Percentiles rank a stretch among this genome's conserved stretches.
Conservation (phyloP, 106 monocot genomes). For the Dioscorea zingiberensis region DNA sequence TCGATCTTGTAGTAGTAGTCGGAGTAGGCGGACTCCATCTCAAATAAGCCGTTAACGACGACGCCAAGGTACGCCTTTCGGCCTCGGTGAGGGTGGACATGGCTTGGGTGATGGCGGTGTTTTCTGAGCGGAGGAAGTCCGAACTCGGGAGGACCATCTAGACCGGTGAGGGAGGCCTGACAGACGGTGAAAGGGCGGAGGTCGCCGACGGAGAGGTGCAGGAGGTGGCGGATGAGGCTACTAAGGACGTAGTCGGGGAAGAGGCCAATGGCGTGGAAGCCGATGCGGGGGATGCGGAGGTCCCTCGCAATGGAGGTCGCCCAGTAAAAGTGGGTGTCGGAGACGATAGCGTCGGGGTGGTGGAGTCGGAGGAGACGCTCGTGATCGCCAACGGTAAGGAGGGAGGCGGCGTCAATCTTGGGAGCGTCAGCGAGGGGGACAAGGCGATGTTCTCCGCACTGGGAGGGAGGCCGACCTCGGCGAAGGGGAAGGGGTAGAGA, state of each 20-base stretch:
- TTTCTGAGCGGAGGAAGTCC: not conserved
- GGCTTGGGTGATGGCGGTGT: not conserved
- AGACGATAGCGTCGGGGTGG: conserved; percentile 19
- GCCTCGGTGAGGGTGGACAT: not conserved
- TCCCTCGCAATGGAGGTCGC: not conserved
- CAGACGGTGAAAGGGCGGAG: conserved; percentile 6
- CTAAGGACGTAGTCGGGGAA: conserved; percentile 7
- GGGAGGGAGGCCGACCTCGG: conserved; percentile 7
- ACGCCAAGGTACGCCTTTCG: not conserved
- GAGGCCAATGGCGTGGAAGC: not conserved
- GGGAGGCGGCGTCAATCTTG: conserved; percentile 4
- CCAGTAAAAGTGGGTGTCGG: conserved; percentile 12
- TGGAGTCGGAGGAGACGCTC: conserved; percentile 14
- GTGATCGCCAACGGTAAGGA: not conserved
- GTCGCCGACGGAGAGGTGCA: not conserved
- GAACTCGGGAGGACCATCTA: not conserved
- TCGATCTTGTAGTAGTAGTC: not conserved
- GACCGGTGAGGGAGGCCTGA: conserved; percentile 1
- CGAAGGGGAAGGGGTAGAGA: conserved; percentile 18
- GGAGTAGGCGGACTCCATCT: conserved; percentile 12
- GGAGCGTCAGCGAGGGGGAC: not conserved
- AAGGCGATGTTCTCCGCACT: conserved; percentile 11
- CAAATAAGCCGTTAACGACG: conserved; percentile 1
- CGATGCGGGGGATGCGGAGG: conserved; percentile 10
- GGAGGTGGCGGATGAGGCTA: not conserved